These are phyloP conservation scores for Margaritispora aquatica DNA, from an alignment of 495 filamentous ascomycete genomes.

Conservation along the genomic window DNA sequence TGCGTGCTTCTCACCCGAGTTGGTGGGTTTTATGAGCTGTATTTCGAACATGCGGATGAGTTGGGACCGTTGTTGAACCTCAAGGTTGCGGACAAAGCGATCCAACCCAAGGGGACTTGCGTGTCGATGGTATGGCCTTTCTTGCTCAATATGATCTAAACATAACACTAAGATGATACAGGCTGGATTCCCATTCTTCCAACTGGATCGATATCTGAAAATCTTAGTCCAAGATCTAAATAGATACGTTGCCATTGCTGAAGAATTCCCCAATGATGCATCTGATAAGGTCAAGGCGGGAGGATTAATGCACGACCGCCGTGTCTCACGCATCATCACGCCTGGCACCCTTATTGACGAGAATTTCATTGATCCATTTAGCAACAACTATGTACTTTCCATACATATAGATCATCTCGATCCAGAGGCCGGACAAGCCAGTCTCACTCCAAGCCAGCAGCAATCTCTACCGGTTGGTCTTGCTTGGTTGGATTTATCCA, in stretches of 20 bases:
- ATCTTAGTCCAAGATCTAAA: constrained; percentile 85
- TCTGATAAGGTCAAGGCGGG: constrained; percentile 62
- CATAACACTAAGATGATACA: constrained; percentile 18
- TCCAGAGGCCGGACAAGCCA: background rate
- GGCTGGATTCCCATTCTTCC: constrained; percentile 90
- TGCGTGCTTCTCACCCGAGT: constrained; percentile 88
- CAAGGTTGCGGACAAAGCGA: constrained; percentile 79
- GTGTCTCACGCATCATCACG: constrained; percentile 80
- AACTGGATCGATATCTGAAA: constrained; percentile 87
- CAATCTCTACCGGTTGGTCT: constrained; percentile 52
- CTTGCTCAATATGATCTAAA: background rate
- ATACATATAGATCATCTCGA: constrained; percentile 41
- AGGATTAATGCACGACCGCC: constrained; percentile 74
- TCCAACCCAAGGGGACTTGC: constrained; percentile 50
- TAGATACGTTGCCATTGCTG: constrained; percentile 86
- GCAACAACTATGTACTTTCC: constrained; percentile 86
- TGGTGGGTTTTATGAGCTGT: constrained; percentile 94
- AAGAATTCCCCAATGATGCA: constrained; percentile 73
- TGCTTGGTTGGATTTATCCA: constrained; percentile 93
- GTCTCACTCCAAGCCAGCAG: background rate
- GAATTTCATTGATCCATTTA: constrained; percentile 87
- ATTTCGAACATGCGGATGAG: constrained; percentile 89
- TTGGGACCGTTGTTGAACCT: constrained; percentile 79
- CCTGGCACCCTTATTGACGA: constrained; percentile 96
- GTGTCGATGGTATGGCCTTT: constrained; percentile 64